Conservation (phyloP, 441 rosid species). For the Flueggea neowawraea region DNA sequence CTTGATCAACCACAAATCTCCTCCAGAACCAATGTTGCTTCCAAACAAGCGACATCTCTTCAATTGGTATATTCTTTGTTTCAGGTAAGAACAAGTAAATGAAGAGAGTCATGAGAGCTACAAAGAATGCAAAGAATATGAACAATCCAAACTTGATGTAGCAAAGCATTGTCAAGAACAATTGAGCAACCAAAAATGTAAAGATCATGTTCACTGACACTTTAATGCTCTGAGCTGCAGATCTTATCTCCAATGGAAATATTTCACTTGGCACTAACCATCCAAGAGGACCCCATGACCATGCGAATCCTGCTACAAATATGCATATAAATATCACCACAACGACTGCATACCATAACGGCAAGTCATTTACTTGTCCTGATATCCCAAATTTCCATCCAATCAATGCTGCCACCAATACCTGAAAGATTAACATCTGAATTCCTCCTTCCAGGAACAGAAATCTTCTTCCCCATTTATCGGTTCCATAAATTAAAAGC, state of each 20-base stretch:
- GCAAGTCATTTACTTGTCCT: slow-evolving; percentile 4
- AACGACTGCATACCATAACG: slow-evolving; percentile 10
- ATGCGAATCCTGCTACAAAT: slow-evolving; percentile 63
- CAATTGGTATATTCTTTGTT: no score
- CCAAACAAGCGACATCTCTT: no score
- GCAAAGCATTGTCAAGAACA: slow-evolving; percentile 31
- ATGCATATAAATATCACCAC: slow-evolving; percentile 57
- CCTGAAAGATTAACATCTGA: slow-evolving; percentile 68
- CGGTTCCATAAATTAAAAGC: slow-evolving; percentile 60
- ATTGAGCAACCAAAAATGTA: slow-evolving; percentile 76
- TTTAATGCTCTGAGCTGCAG: slow-evolving; percentile 75
- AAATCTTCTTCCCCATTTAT: slow-evolving; percentile 65
- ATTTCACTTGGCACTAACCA: no score
- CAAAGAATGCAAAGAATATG: no score
- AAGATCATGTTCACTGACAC: slow-evolving; percentile 65
- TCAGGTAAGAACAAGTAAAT: no score
- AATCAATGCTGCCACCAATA: slow-evolving; percentile 18
- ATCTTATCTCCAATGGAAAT: slow-evolving; percentile 31
- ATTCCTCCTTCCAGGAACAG: slow-evolving; percentile 78
- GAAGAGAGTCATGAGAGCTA: no score
- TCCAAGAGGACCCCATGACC: slow-evolving; percentile 26
- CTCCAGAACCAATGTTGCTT: no score
- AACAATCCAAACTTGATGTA: no score
- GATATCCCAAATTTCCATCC: slow-evolving; percentile 23
- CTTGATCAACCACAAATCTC: no score